A percentile compares a stretch with the other conserved stretches of the same genome.
phyloP scores from a whole-genome alignment of 2,329 filamentous ascomycete genomes.

The Aspergillus hortae region DNA sequence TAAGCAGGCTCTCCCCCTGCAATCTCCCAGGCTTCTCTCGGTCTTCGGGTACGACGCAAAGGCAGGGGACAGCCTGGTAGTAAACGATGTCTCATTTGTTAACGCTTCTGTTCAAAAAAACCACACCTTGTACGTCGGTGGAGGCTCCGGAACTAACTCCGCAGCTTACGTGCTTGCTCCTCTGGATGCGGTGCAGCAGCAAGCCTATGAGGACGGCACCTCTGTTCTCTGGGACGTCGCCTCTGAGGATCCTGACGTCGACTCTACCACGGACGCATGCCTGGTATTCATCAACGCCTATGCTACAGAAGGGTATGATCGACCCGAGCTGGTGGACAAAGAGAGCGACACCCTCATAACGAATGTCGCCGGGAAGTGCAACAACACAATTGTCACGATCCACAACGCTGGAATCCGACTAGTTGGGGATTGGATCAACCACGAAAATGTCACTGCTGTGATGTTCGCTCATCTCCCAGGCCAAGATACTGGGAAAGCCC shows the following conservation, averaged over 20 bases:
- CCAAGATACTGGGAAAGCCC: constrained; percentile 57
- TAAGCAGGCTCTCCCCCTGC: constrained; percentile 48
- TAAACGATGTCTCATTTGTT: not conserved
- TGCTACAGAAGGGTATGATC: constrained; percentile 39
- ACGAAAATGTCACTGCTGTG: constrained; percentile 62
- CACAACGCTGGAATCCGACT: constrained; percentile 62
- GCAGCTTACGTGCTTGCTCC: constrained; percentile 51
- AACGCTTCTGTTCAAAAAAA: constrained; percentile 36
- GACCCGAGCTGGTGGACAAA: constrained; percentile 30
- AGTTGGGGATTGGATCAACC: constrained; percentile 55
- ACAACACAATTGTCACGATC: constrained; percentile 62
- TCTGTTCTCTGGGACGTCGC: constrained; percentile 20
- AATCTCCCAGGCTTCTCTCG: constrained; percentile 19
- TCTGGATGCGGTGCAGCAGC: constrained; percentile 52
- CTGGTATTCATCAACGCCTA: constrained; percentile 60
- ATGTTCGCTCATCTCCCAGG: constrained; percentile 64
- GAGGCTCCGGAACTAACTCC: constrained; percentile 48
- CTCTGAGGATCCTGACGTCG: constrained; percentile 14
- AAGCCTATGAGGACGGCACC: constrained; percentile 54
- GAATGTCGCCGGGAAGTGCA: constrained; percentile 57
- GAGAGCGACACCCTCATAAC: constrained; percentile 55
- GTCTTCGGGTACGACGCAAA: constrained; percentile 26
- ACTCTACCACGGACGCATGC: constrained; percentile 21
- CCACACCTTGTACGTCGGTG: constrained; percentile 45
- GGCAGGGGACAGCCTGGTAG: constrained; percentile 1